Base-by-base conservation (phyloP, 2,329 filamentous ascomycete genomes). In the Plenodomus tracheiphilus region DNA sequence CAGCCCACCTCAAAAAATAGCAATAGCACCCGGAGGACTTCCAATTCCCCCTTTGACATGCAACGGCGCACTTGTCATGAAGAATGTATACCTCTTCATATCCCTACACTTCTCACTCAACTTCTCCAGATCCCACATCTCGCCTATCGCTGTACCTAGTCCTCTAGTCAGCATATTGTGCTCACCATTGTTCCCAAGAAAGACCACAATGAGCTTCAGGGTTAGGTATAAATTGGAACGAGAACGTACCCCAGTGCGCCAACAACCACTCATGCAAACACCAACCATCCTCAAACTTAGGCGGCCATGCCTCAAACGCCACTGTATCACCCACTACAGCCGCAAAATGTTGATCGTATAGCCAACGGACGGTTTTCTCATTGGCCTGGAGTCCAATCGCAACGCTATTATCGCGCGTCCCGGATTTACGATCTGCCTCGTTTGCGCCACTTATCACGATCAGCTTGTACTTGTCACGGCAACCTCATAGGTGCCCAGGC, bases 1-100 rank as follows among this genome's bases (percentile, higher is more conserved):
- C 28, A 4, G 15, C 28, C 28, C 28, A 10, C 6, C 28, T 32
- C 22, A 71, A 34, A 71, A 67, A 10, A 71, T 60, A 7, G 66
- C 68, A 44, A 71, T 67, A 19, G 65, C 69, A n/a, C 66, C 66
- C 8, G 69, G 69, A 15, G 69, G 68, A 47, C 65, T 70, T 38
- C 68, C 66, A 49, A 71, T 68, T 1, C 66, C 68, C 21, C 82
- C 79, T 3, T 78, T 77, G 15, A 83, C 76, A 64, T 86, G 84
- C 44, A 85, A 62, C 1, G 84, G 83, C 13, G 75, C 76, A 54
- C 81, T 85, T 0, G 81, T 84, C 9, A 87, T 70, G 69, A 87
- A 78, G 59, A 87, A 87, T 1, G 75, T 81, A 66, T 82, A 86
- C 16, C 78, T 73, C 34, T 75, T 71, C 63, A 76, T 71, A 51